Conservation (phyloP, 176 grass and related monocot species). For the Rhynchospora tenuis region DNA sequence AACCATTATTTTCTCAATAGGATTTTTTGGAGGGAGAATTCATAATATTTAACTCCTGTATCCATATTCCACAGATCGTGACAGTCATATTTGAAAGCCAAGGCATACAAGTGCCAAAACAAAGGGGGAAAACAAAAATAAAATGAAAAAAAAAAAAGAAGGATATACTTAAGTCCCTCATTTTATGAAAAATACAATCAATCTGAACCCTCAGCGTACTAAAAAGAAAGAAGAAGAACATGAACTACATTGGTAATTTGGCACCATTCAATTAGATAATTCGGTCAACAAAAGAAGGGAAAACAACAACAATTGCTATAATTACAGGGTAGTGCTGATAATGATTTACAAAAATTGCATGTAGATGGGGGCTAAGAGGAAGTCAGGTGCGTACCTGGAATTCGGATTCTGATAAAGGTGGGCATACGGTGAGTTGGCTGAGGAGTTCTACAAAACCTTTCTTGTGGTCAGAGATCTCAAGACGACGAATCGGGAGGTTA, state of each 20-base stretch:
- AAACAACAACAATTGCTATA: not conserved
- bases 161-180: too few species aligned
- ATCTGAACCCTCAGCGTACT: not conserved
- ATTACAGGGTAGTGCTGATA: not conserved
- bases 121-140: not conserved
- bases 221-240: not conserved
- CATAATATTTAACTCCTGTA: not conserved
- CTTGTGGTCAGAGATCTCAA: constrained; percentile 47
- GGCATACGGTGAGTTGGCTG: constrained; percentile 53
- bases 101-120: not conserved
- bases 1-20: not conserved
- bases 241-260: not conserved
- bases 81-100: not conserved
- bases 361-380: not conserved
- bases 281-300: not conserved
- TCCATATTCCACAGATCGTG: not conserved
- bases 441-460: constrained; percentile 71
- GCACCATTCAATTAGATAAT: not conserved
- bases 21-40: not conserved
- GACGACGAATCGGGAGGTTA: constrained; percentile 43
- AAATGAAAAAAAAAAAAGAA: too few species aligned
- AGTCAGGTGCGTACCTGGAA: constrained; percentile 20
- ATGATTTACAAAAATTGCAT: not conserved
- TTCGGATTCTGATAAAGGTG: constrained; percentile 46
- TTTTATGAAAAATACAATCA: not conserved